Percentiles rank a stretch among this genome's conserved stretches.
phyloP scores from a whole-genome alignment of 2,329 filamentous ascomycete genomes.

The Scedosporium minutisporum region DNA sequence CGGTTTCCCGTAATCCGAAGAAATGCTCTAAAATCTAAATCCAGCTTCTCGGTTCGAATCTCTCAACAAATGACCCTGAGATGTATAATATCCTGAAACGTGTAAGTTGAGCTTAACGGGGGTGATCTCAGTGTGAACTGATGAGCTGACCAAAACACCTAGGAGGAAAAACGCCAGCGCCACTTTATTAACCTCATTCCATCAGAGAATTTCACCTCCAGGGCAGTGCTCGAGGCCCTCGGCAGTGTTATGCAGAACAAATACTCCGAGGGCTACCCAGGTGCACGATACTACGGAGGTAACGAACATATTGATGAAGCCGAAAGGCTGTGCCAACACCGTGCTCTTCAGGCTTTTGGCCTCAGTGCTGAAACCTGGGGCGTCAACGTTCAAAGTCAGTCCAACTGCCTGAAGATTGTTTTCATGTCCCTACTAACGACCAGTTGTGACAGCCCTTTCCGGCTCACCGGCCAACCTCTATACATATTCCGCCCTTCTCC shows the following conservation, averaged over 20 bases:
- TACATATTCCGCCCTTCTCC: slow-evolving; percentile 88
- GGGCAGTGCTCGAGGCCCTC: slow-evolving; percentile 82
- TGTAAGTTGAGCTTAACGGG: slow-evolving; percentile 3
- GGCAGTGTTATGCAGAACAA: slow-evolving; percentile 98
- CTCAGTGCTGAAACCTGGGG: slow-evolving; percentile 84
- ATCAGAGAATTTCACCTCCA: slow-evolving; percentile 91
- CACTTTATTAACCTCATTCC: slow-evolving; percentile 98
- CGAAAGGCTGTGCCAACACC: slow-evolving; percentile 80
- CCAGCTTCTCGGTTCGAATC: slow-evolving; percentile 2
- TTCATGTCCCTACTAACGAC: neutral
- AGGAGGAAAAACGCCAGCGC: slow-evolving; percentile 95
- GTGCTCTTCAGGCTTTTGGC: slow-evolving; percentile 79
- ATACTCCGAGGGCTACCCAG: slow-evolving; percentile 96
- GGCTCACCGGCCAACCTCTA: slow-evolving; percentile 71
- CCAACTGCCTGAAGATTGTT: neutral
- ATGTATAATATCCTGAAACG: slow-evolving; percentile 7
- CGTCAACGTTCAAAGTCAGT: slow-evolving; percentile 69
- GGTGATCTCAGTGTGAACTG: neutral
- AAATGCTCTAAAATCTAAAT: neutral
- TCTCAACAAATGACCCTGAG: slow-evolving; percentile 5
- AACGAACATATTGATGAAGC: slow-evolving; percentile 93
- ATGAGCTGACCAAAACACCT: neutral
- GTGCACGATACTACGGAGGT: slow-evolving; percentile 90
- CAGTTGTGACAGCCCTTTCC: slow-evolving; percentile 50
- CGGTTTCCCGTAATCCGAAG: neutral